Conservation (phyloP, 805 yeast species). For the Kodamaea laetipori region DNA sequence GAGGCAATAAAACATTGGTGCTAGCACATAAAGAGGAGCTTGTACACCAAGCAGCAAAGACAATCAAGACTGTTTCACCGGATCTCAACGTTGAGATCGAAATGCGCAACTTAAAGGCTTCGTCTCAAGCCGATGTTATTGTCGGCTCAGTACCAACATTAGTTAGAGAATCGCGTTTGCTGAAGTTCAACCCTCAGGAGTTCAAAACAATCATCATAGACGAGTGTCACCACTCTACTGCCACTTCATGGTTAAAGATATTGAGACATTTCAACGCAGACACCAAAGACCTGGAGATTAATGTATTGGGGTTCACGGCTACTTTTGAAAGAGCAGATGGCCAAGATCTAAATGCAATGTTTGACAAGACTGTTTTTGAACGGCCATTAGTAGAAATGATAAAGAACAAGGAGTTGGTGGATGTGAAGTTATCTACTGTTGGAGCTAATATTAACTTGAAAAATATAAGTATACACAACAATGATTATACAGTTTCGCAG, state of each 20-base stretch:
- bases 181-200: conserved; percentile 54
- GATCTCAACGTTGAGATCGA: conserved; percentile 60
- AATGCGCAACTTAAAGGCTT: conserved; percentile 57
- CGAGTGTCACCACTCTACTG: conserved; percentile 92
- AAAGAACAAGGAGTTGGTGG: conserved; percentile 65
- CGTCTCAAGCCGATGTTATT: conserved; percentile 57
- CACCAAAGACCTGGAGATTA: conserved; percentile 42
- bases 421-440: conserved; percentile 65
- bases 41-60: conserved; percentile 64
- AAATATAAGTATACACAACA: conserved; percentile 30
- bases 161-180: conserved; percentile 46
- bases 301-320: conserved; percentile 85
- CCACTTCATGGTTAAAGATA: conserved; percentile 61
- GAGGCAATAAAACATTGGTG: conserved; percentile 51
- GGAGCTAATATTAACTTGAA: conserved; percentile 48
- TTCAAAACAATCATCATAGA: conserved; percentile 78
- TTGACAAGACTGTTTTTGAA: conserved; percentile 77
- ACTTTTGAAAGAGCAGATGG: conserved; percentile 81
- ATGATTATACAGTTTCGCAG: conserved; percentile 57
- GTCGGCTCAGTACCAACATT: conserved; percentile 79
- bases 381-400: conserved; percentile 68
- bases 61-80: conserved; percentile 53
- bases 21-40: conserved; percentile 83
- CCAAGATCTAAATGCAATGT: conserved; percentile 53
- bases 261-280: conserved; percentile 59